Conservation (phyloP, 805 yeast species). For the Sugiyamaella qingdaonensis region DNA sequence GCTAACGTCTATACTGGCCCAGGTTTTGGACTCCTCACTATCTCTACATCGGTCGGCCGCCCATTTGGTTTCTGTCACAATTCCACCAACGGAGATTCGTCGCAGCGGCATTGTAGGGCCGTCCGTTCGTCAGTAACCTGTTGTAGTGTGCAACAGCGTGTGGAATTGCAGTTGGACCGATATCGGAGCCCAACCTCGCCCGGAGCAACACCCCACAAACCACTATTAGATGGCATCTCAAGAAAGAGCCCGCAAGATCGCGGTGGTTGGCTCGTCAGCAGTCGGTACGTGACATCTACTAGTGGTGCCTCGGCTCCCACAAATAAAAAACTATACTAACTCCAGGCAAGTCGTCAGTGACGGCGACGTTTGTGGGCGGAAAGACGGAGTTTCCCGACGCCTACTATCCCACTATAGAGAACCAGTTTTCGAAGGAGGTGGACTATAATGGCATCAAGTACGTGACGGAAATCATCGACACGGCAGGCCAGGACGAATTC, state of each 20-base stretch:
- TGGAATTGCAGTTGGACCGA: not conserved
- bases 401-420: constrained; percentile 77
- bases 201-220: not conserved
- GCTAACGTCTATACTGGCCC: not conserved
- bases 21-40: no score
- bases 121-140: no score
- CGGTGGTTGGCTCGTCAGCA: constrained; percentile 72
- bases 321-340: constrained; percentile 22
- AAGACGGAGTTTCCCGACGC: constrained; percentile 73
- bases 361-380: constrained; percentile 54
- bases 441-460: constrained; percentile 58
- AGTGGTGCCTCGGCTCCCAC: not conserved
- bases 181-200: constrained; percentile 2
- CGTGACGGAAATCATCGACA: constrained; percentile 69
- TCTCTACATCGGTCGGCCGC: no score
- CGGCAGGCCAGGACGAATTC: constrained; percentile 83
- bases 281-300: constrained; percentile 43
- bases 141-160: no score
- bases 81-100: no score
- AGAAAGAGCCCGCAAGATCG: constrained; percentile 58
- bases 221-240: constrained; percentile 9
- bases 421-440: constrained; percentile 60
- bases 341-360: constrained; percentile 61
- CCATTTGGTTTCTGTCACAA: no score
- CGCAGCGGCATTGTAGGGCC: no score